These are phyloP conservation scores for Verticillium tricorpus DNA, from an alignment of 2,329 filamentous ascomycete species.

Conservation along the genomic window DNA sequence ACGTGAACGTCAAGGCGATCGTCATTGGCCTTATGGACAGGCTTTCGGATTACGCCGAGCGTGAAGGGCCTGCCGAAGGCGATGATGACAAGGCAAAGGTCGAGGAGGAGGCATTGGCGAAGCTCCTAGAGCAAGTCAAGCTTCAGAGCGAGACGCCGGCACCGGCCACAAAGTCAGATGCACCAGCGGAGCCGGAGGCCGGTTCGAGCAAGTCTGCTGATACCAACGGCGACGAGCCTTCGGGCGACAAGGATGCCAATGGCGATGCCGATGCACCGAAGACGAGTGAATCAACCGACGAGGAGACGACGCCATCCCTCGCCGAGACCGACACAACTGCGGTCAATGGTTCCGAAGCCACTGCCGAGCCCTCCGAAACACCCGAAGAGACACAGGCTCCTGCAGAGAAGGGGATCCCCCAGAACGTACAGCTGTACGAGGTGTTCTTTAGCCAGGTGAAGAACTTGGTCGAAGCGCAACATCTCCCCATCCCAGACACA, in stretches of 20 bases:
- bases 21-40: slow-evolving; percentile 98
- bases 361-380: slow-evolving; percentile 13
- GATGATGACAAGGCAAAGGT: slow-evolving; percentile 68
- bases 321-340: slow-evolving; percentile 44
- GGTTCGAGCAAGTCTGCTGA: slow-evolving; percentile 19
- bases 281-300: slow-evolving; percentile 15
- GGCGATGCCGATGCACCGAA: slow-evolving; percentile 21
- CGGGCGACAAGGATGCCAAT: slow-evolving; percentile 19
- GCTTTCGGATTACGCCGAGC: slow-evolving; percentile 87
- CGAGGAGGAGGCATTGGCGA: slow-evolving; percentile 79
- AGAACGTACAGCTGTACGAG: slow-evolving; percentile 86
- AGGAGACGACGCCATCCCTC: slow-evolving; percentile 32
- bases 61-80: slow-evolving; percentile 70
- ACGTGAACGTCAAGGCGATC: slow-evolving; percentile 97
- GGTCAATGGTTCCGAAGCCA: slow-evolving; percentile 38
- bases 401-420: slow-evolving; percentile 54
- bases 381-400: slow-evolving; percentile 14
- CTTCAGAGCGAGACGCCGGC: slow-evolving; percentile 37
- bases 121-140: slow-evolving; percentile 72
- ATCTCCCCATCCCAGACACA: slow-evolving; percentile 88
- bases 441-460: slow-evolving; percentile 97
- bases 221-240: slow-evolving; percentile 26
- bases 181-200: slow-evolving; percentile 20
- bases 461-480: slow-evolving; percentile 85
- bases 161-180: slow-evolving; percentile 4